phyloP scores from a whole-genome alignment of 2,329 filamentous ascomycete species.

The Colletotrichum sp. region DNA sequence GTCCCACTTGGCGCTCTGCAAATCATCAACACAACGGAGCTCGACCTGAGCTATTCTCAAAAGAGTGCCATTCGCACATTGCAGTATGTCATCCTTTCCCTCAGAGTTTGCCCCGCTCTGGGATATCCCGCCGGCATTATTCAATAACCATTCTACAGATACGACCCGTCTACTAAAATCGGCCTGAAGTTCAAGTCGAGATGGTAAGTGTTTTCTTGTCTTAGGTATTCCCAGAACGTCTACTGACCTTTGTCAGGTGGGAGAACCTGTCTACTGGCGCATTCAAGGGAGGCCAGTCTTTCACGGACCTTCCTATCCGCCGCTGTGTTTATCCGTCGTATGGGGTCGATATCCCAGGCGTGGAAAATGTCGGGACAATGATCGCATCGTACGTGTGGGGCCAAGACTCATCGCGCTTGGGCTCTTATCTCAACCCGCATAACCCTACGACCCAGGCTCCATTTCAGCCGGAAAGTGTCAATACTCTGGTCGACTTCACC shows the following conservation, averaged over 20 bases:
- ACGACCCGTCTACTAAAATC: slow-evolving; percentile 33
- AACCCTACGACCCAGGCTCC: slow-evolving; percentile 20
- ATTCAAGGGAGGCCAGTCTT: slow-evolving; percentile 28
- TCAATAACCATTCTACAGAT: neutral
- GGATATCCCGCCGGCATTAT: neutral
- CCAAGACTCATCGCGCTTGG: slow-evolving; percentile 28
- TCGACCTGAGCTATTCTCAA: slow-evolving; percentile 29
- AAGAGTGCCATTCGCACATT: slow-evolving; percentile 34
- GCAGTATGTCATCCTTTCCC: slow-evolving; percentile 11
- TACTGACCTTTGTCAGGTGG: slow-evolving; percentile 14
- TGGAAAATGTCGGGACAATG: slow-evolving; percentile 25
- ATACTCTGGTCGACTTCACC: slow-evolving; percentile 24
- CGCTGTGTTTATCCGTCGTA: slow-evolving; percentile 38
- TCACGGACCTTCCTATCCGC: slow-evolving; percentile 33
- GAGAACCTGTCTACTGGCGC: slow-evolving; percentile 24
- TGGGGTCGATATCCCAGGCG: slow-evolving; percentile 19
- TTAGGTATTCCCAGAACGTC: neutral
- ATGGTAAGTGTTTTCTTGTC: slow-evolving; percentile 22
- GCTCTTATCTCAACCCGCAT: slow-evolving; percentile 27
- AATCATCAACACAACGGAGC: slow-evolving; percentile 28
- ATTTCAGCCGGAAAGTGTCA: slow-evolving; percentile 16
- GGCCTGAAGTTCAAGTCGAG: slow-evolving; percentile 32
- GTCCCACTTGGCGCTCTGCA: slow-evolving; percentile 29
- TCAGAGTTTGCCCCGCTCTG: neutral
- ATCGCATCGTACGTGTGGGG: slow-evolving; percentile 29